These are phyloP conservation scores for Hanseniaspora thailandica DNA, from an alignment of 805 yeast genomes.

Conservation along the genomic window DNA sequence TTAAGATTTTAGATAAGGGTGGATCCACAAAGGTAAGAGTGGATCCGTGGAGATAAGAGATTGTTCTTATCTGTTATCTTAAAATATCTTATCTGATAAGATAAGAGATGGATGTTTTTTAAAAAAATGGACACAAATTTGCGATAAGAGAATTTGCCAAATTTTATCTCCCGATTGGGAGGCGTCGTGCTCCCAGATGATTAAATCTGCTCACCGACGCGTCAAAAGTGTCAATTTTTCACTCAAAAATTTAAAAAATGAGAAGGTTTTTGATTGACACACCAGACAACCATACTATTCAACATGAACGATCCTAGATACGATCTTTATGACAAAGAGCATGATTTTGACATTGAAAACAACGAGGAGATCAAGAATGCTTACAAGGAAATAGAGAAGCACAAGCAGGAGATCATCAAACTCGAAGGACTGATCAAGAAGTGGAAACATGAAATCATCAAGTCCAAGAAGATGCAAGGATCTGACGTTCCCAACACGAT, in stretches of 20 bases:
- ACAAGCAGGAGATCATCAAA: constrained; percentile 23
- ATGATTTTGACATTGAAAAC: constrained; percentile 19
- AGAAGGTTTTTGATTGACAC: not conserved
- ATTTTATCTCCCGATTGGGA: no score
- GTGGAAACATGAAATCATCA: constrained; percentile 15
- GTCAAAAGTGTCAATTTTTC: no score
- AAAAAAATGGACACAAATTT: no score
- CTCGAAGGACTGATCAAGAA: constrained; percentile 21
- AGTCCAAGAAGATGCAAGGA: constrained; percentile 18
- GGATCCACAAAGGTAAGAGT: no score
- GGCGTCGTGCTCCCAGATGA: no score
- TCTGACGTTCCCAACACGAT: constrained; percentile 18
- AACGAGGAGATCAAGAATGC: constrained; percentile 19
- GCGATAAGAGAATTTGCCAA: no score
- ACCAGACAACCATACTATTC: no score
- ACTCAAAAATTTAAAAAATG: no score
- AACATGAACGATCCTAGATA: constrained; percentile 26
- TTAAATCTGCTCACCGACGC: not conserved
- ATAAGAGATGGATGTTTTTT: no score
- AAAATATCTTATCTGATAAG: no score
- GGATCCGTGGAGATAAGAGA: no score
- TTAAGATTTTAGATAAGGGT: not conserved
- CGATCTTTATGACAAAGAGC: constrained; percentile 18
- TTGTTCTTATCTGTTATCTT: no score
- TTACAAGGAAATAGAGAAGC: constrained; percentile 14